A percentile compares a stretch with the other conserved stretches of the same genome.
Evolutionary conservation across 352 stramenopile species (phyloP).

Genomic region (Pythium brassicae): DNA sequence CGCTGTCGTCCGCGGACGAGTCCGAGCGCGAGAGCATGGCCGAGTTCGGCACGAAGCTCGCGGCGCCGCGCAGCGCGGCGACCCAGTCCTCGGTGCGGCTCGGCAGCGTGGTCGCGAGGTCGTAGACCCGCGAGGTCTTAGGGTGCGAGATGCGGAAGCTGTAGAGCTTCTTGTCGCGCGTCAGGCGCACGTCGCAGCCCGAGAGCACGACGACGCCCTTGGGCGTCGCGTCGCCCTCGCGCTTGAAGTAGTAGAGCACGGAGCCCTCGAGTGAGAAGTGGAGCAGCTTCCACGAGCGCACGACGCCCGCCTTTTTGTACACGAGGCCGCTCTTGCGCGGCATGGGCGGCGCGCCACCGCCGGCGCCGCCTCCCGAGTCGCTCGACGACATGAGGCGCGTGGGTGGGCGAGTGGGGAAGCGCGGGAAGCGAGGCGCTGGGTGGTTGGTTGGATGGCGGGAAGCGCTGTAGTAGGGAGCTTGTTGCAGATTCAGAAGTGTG

Average conservation of each 20-base stretch:
- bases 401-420: neutral
- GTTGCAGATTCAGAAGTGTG: too few relatives aligned
- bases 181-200: slow-evolving; percentile 41
- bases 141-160: slow-evolving; percentile 74
- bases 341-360: neutral
- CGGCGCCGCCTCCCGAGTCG: neutral
- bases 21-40: slow-evolving; percentile 6
- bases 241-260: slow-evolving; percentile 75
- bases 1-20: slow-evolving; percentile 6
- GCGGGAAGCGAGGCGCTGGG: too few relatives aligned
- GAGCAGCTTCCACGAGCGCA: slow-evolving; percentile 54
- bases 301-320: slow-evolving; percentile 64
- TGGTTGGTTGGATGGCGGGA: too few relatives aligned
- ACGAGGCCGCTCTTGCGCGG: slow-evolving; percentile 44
- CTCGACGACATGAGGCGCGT: slow-evolving; percentile 7
- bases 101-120: slow-evolving; percentile 53
- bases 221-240: slow-evolving; percentile 50
- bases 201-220: slow-evolving; percentile 66
- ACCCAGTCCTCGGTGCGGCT: slow-evolving; percentile 61
- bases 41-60: slow-evolving; percentile 19
- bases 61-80: slow-evolving; percentile 34
- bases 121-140: slow-evolving; percentile 62
- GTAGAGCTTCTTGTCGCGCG: slow-evolving; percentile 67
- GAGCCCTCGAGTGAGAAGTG: slow-evolving; percentile 64
- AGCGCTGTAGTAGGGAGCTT: too few relatives aligned